These are phyloP conservation scores for Knufia fluminis DNA, from an alignment of 2,329 filamentous ascomycete species.

Conservation along the genomic window DNA sequence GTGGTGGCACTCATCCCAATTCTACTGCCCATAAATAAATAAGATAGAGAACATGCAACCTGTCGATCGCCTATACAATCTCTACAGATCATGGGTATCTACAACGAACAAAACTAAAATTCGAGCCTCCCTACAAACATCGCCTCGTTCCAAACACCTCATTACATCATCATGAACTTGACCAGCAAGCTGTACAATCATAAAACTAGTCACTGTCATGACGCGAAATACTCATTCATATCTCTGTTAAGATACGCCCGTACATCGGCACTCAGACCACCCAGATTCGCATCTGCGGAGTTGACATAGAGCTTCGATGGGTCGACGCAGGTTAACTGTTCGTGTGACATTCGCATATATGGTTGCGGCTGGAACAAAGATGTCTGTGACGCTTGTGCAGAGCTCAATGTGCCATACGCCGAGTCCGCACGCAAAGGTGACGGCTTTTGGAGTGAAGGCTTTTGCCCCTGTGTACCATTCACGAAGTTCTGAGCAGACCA, in stretches of 20 bases:
- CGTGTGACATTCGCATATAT: not conserved
- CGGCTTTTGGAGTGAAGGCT: not conserved
- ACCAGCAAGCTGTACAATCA: not conserved
- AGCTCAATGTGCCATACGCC: slow-evolving; percentile 5
- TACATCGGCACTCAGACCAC: not conserved
- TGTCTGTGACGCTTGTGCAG: not conserved
- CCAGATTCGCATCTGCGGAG: not conserved
- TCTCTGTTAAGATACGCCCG: slow-evolving; percentile 4
- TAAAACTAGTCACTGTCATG: not conserved
- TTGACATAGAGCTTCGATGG: slow-evolving; percentile 1
- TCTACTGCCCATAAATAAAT: too few relatives aligned
- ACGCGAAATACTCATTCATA: not conserved
- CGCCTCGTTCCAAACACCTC: too few relatives aligned
- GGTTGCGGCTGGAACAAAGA: not conserved
- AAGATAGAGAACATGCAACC: too few relatives aligned
- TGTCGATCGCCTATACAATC: too few relatives aligned
- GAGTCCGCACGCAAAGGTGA: not conserved
- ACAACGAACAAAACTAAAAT: too few relatives aligned
- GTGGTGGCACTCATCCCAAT: too few relatives aligned
- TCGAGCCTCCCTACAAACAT: too few relatives aligned
- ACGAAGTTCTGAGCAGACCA: not conserved
- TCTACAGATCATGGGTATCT: too few relatives aligned
- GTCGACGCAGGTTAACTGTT: slow-evolving; percentile 1
- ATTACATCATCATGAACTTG: not conserved
- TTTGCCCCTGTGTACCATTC: not conserved